phyloP scores from a whole-genome alignment of 2,329 filamentous ascomycete genomes.

The Pseudogymnoascus sp. region DNA sequence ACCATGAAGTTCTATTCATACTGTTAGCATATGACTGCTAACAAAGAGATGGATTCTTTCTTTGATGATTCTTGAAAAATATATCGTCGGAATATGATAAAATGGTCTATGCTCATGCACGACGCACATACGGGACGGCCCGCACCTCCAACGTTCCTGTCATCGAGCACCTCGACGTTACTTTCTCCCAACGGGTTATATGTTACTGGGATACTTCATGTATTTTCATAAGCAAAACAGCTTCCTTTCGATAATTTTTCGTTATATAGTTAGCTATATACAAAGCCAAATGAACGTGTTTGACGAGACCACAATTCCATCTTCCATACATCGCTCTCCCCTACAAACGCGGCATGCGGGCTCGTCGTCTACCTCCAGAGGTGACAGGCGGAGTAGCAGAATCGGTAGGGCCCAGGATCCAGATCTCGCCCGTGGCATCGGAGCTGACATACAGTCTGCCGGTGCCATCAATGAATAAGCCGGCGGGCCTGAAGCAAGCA shows the following conservation, averaged over 20 bases:
- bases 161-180: background rate
- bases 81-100: background rate
- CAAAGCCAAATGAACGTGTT: background rate
- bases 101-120: background rate
- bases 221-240: background rate
- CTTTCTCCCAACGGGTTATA: background rate
- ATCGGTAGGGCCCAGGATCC: slow-evolving; percentile 37
- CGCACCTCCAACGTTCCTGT: background rate
- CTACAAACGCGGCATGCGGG: background rate
- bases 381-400: slow-evolving; percentile 7
- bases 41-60: background rate
- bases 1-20: background rate
- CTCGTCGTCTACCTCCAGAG: background rate
- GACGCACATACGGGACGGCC: background rate
- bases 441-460: slow-evolving; percentile 55
- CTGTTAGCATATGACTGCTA: background rate
- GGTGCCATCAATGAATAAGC: slow-evolving; percentile 45
- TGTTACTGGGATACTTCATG: background rate
- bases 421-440: slow-evolving; percentile 59
- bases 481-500: slow-evolving; percentile 54
- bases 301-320: background rate
- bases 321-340: background rate
- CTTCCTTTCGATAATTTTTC: background rate
- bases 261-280: background rate
- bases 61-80: background rate